Base-by-base conservation (phyloP, 495 filamentous ascomycete genomes). In the Tetracladium marchalianum region DNA sequence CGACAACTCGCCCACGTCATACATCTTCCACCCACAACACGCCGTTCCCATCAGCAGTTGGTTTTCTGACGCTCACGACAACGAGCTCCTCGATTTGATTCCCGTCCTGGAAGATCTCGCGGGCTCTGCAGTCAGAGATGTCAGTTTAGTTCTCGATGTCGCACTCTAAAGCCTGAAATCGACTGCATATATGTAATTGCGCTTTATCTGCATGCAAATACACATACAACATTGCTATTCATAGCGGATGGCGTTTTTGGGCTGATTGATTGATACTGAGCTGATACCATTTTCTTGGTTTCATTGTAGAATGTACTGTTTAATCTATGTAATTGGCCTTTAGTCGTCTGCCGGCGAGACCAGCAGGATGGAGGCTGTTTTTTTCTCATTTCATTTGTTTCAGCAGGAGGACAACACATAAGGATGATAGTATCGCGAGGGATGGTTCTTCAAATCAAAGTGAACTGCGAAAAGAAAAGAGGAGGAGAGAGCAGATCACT, bases 61-160 rank as follows among this genome's bases (percentile, higher is more conserved):
- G 92, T 99, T 99, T 71, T 96, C 90, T 58, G 92, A 99, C 69
- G 92, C 93, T 46, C 92, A 99, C 66, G 92, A 99, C 70, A 99
- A 99, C 65, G 92, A 99, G 73, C 77, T 99, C 48, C 74, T 99
- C 56, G 92, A 99, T 61, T 73, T 99, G 50, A 99, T 99, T 61
- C 92, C 92, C 16, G 92, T 99, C 54, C 87, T 99, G 55, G 93
- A 97, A 73, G 92, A 99, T 68, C 77, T 99, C 54, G 90, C 92
- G 44, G 80, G 83, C 51, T 55, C 75, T 32, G 84, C 87, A 59
- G 93, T 97, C 46, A 76, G 81, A 67, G 92, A 99, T 68, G 93
- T 99, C 65, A 97, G 90, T 71, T 70, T 97, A 56, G 92, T 99
- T 57, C 81, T 97, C 52, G 92, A 99, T 72, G 90, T 96, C 66